Evolutionary conservation across 2,329 filamentous ascomycete species (phyloP).

Genomic region (Didymella segeticola): DNA sequence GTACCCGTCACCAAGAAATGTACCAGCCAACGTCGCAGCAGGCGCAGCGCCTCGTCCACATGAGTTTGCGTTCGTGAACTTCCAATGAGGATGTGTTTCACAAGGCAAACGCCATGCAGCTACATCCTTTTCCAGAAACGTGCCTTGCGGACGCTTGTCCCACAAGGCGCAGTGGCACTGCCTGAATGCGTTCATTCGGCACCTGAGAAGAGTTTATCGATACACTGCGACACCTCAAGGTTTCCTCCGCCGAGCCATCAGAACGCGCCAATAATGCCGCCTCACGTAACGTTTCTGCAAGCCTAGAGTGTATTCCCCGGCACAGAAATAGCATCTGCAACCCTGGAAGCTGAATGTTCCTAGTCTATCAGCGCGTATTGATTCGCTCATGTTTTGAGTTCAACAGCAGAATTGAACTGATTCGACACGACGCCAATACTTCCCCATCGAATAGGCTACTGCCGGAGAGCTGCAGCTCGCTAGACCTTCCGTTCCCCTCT

Average conservation of each 20-base stretch:
- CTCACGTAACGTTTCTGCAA: constrained; percentile 14
- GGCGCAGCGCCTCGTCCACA: constrained; percentile 6
- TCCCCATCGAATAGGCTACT: constrained; percentile 3
- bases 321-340: constrained; percentile 6
- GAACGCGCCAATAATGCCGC: constrained; percentile 5
- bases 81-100: constrained; percentile 13
- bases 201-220: constrained; percentile 24
- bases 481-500: constrained; percentile 8
- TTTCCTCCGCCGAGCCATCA: constrained; percentile 21
- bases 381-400: not conserved
- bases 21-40: constrained; percentile 3
- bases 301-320: constrained; percentile 1
- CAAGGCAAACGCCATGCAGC: constrained; percentile 17
- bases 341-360: not conserved
- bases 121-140: constrained; percentile 19
- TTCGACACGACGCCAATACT: constrained; percentile 6
- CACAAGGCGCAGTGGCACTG: constrained; percentile 11
- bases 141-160: constrained; percentile 23
- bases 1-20: constrained; percentile 5
- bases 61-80: constrained; percentile 1
- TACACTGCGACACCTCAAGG: constrained; percentile 27
- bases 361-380: constrained; percentile 5
- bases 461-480: constrained; percentile 6
- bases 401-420: not conserved
- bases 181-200: constrained; percentile 9